Evolutionary conservation across 495 filamentous ascomycete species (phyloP), one percentile per base, ranked within the genome.

Genomic region (Aspergillus nidulans): DNA sequence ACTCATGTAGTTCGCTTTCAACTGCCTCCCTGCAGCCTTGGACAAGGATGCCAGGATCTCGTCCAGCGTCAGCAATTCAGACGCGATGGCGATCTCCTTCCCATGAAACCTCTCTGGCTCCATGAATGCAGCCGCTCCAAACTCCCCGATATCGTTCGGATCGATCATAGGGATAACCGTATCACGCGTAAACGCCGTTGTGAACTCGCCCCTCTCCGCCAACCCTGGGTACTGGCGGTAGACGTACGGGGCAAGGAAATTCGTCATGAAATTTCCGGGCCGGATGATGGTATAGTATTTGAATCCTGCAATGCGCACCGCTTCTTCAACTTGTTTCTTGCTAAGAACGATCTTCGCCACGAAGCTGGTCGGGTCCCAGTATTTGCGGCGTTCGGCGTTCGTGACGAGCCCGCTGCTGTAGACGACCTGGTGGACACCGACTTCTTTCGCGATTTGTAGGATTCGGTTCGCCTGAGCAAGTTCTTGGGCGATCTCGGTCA

Each of bases 191-290:
- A 65, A 69, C 8, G 70, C 64, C 15, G 64, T 71, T 0, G 60
- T 60, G 23, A 70, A 73, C n/a, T 53, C 56, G 10, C 72, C 69
- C 4, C 56, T 69, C 36, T 70, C 67, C 3, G 55, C 59, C 0
- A 78, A 54, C 3, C 69, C 71, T 1, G 68, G 61, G 39, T 71
- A 77, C 64, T 75, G 66, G 5, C 34, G 24, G 1, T n/a, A 1
- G 0, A 68, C 65, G 18, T 69, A 59, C 6, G 74, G 73, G 0
- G 41, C 24, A 3, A 79, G 54, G 56, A 72, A 74, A 48, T 82
- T 82, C 5, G 69, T 63, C 78, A 81, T 81, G 67, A 80, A 82
- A 39, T 68, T 71, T 3, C 68, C 75, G 1, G 74, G 73, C 8
- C 71, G 68, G 7, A 80, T 25, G 26, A 80, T 71, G 0, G 75